Evolutionary conservation across 2,329 filamentous ascomycete genomes (phyloP).

Genomic region (Botrytis elliptica): DNA sequence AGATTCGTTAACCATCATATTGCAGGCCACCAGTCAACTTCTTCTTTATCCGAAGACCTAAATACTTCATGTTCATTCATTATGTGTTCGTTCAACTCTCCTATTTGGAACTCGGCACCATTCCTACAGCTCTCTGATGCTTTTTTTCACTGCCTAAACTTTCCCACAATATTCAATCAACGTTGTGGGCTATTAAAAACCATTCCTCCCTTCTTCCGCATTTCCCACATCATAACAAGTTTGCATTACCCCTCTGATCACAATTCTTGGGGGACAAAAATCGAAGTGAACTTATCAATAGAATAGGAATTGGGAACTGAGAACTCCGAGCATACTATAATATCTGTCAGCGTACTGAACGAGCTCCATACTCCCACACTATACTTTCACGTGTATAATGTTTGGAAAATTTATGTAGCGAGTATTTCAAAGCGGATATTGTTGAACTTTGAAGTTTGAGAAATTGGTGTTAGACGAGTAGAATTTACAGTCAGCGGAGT

Average conservation of each 20-base stretch:
- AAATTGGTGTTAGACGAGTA: too few relatives aligned
- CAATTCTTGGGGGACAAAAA: neutral
- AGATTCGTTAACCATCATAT: neutral
- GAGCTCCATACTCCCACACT: rapidly evolving
- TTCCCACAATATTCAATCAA: neutral
- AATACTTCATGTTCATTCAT: neutral
- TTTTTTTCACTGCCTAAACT: neutral
- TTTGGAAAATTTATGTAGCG: too few relatives aligned
- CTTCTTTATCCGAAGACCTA: neutral
- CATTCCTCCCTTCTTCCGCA: neutral
- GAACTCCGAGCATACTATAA: neutral
- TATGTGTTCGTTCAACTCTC: neutral
- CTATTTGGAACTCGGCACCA: neutral
- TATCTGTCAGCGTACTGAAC: neutral
- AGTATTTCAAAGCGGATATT: too few relatives aligned
- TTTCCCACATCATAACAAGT: neutral
- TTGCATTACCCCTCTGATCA: neutral
- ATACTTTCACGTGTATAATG: neutral
- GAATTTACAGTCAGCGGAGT: too few relatives aligned
- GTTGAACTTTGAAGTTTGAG: too few relatives aligned
- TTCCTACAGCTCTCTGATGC: neutral
- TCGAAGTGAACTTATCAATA: neutral
- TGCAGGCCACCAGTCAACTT: neutral
- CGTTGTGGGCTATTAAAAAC: rapidly evolving
- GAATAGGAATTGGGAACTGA: neutral